Evolutionary conservation across 805 yeast species (phyloP).

Genomic region (Wickerhamiella musiphila): DNA sequence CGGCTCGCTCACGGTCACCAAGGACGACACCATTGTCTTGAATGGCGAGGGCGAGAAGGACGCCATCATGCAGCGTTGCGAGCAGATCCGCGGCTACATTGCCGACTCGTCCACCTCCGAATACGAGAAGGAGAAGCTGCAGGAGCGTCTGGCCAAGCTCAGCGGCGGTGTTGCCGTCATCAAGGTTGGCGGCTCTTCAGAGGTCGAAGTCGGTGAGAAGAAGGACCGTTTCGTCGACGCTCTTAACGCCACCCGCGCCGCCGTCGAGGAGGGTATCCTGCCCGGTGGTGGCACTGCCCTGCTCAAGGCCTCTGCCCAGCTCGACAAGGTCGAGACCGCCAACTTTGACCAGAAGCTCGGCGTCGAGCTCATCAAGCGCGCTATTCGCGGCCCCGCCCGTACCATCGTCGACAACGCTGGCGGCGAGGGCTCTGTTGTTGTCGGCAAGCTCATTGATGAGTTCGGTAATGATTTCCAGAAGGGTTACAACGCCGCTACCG

Average conservation of each 20-base stretch:
- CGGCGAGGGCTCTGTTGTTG: conserved; percentile 92
- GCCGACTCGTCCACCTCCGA: conserved; percentile 57
- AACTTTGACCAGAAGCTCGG: conserved; percentile 97
- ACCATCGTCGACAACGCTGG: conserved; percentile 94
- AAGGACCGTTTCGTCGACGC: conserved; percentile 98
- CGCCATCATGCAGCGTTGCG: conserved; percentile 68
- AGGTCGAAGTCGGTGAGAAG: conserved; percentile 98
- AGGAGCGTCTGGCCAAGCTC: conserved; percentile 91
- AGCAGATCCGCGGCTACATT: conserved; percentile 74
- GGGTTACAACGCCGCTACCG: conserved; percentile 87
- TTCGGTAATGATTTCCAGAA: conserved; percentile 56
- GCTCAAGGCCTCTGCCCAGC: conserved; percentile 69
- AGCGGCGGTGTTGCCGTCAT: conserved; percentile 98
- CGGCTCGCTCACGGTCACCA: conserved; percentile 81
- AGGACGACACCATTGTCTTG: conserved; percentile 86
- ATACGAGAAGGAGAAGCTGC: conserved; percentile 92
- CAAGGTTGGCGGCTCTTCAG: conserved; percentile 93
- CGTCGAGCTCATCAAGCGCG: conserved; percentile 79
- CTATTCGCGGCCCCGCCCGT: conserved; percentile 89
- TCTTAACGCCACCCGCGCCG: conserved; percentile 95
- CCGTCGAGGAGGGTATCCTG: conserved; percentile 93
- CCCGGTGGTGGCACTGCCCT: conserved; percentile 99
- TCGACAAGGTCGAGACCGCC: conserved; percentile 52
- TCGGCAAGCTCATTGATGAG: conserved; percentile 57
- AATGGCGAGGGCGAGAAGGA: conserved; percentile 86